These are phyloP conservation scores for Verticillium nonalfalfae DNA, from an alignment of 2,329 filamentous ascomycete species.

Conservation along the genomic window DNA sequence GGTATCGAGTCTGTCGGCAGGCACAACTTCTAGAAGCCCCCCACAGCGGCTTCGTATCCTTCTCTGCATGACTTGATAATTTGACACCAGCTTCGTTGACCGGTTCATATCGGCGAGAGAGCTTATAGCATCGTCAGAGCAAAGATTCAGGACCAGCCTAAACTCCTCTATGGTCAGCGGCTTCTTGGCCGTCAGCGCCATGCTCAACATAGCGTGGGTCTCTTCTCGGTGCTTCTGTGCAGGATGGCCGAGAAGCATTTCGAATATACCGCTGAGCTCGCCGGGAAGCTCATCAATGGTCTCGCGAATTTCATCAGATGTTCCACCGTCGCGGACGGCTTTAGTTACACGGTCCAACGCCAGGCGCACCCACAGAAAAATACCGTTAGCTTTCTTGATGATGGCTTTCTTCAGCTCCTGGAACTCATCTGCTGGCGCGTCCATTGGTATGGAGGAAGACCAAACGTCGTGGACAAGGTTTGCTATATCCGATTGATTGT, in stretches of 20 bases:
- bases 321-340: not conserved
- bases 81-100: not conserved
- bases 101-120: not conserved
- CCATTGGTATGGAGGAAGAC: not conserved
- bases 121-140: not conserved
- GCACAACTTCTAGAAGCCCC: conserved; percentile 3
- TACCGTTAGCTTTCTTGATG: not conserved
- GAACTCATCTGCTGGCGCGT: not conserved
- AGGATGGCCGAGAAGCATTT: not conserved
- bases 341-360: not conserved
- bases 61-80: conserved; percentile 1
- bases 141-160: not conserved
- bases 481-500: not conserved
- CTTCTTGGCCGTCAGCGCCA: not conserved
- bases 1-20: not conserved
- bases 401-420: not conserved
- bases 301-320: not conserved
- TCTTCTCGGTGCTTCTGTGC: not conserved
- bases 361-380: conserved; percentile 1
- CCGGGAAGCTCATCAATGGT: not conserved
- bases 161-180: not conserved
- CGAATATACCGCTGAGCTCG: not conserved
- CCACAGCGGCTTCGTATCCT: conserved; percentile 2
- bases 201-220: not conserved
- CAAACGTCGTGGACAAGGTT: not conserved